phyloP scores from a whole-genome alignment of 768 basidiomycete species.

The Agaricus subrufescens region DNA sequence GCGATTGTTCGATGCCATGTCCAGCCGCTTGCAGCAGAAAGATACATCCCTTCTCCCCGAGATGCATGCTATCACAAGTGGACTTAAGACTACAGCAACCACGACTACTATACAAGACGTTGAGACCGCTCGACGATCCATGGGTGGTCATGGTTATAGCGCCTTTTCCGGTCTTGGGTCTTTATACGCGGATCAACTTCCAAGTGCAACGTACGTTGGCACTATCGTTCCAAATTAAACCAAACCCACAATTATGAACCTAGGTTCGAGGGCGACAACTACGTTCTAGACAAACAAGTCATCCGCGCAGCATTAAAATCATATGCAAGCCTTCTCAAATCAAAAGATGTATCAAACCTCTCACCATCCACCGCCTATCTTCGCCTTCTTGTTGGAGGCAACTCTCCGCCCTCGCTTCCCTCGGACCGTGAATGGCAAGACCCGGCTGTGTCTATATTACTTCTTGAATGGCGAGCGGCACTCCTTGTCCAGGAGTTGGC shows the following conservation, averaged over 20 bases:
- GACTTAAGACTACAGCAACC: constrained; percentile 59
- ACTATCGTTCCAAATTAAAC: background rate
- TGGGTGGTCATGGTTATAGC: constrained; percentile 80
- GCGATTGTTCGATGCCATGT: constrained; percentile 45
- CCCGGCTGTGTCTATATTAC: constrained; percentile 32
- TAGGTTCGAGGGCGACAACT: constrained; percentile 80
- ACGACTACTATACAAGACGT: constrained; percentile 50
- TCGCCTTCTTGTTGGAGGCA: constrained; percentile 35
- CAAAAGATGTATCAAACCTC: constrained; percentile 25
- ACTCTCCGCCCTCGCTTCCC: constrained; percentile 15
- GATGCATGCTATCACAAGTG: constrained; percentile 66
- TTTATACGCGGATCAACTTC: constrained; percentile 61
- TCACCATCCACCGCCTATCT: constrained; percentile 53
- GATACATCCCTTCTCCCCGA: constrained; percentile 65
- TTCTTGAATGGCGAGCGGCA: constrained; percentile 67
- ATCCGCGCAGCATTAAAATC: constrained; percentile 68
- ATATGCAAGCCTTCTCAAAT: constrained; percentile 30
- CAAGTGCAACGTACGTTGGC: constrained; percentile 53
- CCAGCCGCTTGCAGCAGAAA: constrained; percentile 44
- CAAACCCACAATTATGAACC: background rate
- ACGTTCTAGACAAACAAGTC: constrained; percentile 70
- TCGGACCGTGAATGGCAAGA: constrained; percentile 27
- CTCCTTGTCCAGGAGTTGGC: constrained; percentile 46
- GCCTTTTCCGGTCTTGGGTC: constrained; percentile 62
- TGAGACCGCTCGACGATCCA: constrained; percentile 60